phyloP scores from a whole-genome alignment of 2,329 filamentous ascomycete genomes.

The Apiospora marii region DNA sequence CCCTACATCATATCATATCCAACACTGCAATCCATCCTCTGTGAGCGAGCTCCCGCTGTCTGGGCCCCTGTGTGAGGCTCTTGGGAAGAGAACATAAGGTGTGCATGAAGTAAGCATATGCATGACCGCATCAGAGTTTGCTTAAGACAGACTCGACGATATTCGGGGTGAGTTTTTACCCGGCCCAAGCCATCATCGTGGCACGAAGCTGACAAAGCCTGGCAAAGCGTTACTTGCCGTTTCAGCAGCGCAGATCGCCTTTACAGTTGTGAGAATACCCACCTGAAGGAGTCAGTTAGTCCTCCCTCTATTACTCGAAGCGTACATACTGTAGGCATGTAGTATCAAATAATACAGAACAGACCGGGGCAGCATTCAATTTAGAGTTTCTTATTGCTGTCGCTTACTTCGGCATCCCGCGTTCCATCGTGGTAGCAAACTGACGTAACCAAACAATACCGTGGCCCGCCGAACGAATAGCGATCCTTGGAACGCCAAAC shows the following conservation, averaged over 20 bases:
- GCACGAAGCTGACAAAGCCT: not conserved
- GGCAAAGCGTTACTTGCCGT: not conserved
- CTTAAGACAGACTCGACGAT: not conserved
- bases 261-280: conserved; percentile 3
- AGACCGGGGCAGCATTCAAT: not conserved
- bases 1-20: not conserved
- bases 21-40: not conserved
- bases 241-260: not conserved
- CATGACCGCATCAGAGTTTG: not conserved
- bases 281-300: not conserved
- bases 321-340: not conserved
- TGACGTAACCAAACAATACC: not conserved
- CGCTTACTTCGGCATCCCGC: not conserved
- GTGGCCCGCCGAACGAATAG: not conserved
- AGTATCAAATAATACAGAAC: not conserved
- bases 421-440: conserved; percentile 7
- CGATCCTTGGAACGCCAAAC: not conserved
- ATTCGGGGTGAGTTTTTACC: not conserved
- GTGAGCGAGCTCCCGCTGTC: not conserved
- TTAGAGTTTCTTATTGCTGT: not conserved
- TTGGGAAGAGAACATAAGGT: not conserved
- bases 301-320: not conserved
- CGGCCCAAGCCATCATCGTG: not conserved
- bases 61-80: not conserved
- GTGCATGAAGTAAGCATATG: not conserved